Base-by-base conservation (phyloP, 805 yeast species). In the Cyberlindnera japonica region DNA sequence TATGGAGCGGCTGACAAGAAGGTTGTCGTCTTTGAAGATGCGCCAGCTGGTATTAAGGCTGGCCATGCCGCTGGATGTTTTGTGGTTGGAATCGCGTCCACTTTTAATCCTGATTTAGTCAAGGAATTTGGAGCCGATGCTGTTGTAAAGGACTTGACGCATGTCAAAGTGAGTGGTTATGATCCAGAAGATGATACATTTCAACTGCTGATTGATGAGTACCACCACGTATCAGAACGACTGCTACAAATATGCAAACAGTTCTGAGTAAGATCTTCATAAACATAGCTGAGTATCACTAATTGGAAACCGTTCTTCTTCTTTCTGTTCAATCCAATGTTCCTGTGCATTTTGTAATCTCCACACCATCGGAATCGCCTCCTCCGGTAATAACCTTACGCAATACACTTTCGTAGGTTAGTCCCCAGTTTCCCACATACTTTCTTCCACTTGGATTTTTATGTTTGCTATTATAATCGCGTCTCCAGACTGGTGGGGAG, bases 11-110 rank as follows among this genome's bases (percentile, higher is more conserved):
- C 57, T 4, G 15, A 32, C 35, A 61, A 67, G 44, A 69, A 63
- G 57, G 68, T 68, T 22, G 80, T 85, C 31, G 89, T 83, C 37
- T 86, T 86, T 57, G 95, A 86, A 67, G 95, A 86, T 60, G 95
- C 95, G 33, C 91, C 89, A 44, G 90, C 93, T 36, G 95, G 95
- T 59, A 78, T 85, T 48, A 65, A 75, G 54, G 91, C 95, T 28
- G 95, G 95, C 58, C 77, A 79, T 59, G 84, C 74, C 41, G 90
- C 93, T 19, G 95, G 90, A 44, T 88, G 93, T 61, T 71, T 75
- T 58, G 82, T 84, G 45, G 78, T 86, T 53, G 95, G 95, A 58
- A 81, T 86, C 63, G 83, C 90, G 51, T 82, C 93, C 41, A 80
- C 93, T 40, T 83, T 79, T 62, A 77, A 71, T 49, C 74, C 80